Base-by-base conservation (phyloP, 2,329 filamentous ascomycete species). In the Xylaria sp. region DNA sequence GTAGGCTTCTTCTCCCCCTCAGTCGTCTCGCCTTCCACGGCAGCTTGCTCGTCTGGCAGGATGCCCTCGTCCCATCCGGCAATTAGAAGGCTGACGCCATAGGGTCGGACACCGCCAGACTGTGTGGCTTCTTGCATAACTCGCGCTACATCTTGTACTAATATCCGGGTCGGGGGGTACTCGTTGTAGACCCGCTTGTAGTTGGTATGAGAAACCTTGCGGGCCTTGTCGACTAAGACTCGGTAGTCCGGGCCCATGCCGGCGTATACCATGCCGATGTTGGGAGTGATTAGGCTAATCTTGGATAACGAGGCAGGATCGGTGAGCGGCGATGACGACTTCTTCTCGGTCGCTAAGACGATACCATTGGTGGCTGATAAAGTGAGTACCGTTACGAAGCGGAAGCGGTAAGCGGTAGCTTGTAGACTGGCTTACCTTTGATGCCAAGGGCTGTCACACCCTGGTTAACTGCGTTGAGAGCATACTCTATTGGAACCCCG, bases 131-230 rank as follows among this genome's bases (percentile, higher is more conserved):
- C 96, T 84, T 99, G 96, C 91, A 99, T 98, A 74, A 98, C 95
- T 73, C 94, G 90, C 69, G 96, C 96, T 66, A 99, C 94, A 78
- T 99, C 96, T 84, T 99, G 96, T 66, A 99, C 96, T 84, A 99
- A 89, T 91, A 99, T 99, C 81, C 96, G 91, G 66, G 96, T 99
- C 5, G 96, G 96, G n/a, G 96, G 96, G 85, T 99, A 99, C 85
- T 99, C 96, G 84, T 99, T 99, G 87, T 99, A 99, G 85, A 99
- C 94, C 82, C 96, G 93, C 90, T 99, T 99, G 90, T 99, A 99
- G 82, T 91, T 92, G 57, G 96, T 97, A 85, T 99, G 96, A 65
- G 94, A 97, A 75, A 98, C 96, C 84, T 98, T 99, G 80, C 96
- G 94, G 76, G 96, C 96, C 83, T 94, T 95, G 86, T 99, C 96